Base-by-base conservation (phyloP, 225 moss, liverwort and hornwort species). In the Ulota crispa region DNA sequence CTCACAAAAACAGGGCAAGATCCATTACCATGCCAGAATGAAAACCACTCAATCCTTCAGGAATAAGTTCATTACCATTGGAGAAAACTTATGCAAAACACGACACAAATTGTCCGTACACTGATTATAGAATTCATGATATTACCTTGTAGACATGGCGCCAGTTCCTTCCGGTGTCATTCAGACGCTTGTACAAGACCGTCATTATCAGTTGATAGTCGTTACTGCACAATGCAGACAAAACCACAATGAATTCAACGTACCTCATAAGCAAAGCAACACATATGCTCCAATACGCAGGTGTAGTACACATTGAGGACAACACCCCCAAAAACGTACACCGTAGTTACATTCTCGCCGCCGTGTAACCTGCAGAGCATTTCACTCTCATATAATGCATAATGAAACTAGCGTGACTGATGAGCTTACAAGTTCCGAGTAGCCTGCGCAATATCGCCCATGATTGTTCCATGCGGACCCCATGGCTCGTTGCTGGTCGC, bases 401-500 rank as follows among this genome's bases (percentile, higher is more conserved):
- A 4, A 27, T 4, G 20, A 37, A 21, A 31, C 20, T 45, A 8
- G 10, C 45, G 18, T 34, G 55, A n/a, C 54, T 54, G 37, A 54
- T 53, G 27, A 87, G 41, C 93, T 85, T 82, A 99, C 99, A 83
- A 91, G 78, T 99, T 99, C 72, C 99, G 91, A 36, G 99, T 94
- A n/a, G 99, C 96, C 63, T 92, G 92, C 11, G 99, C 99, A 66
- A 99, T 99, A 59, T 99, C 99, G 73, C 94, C 96, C 94, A 99
- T 96, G 15, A 99, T 96, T 45, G 99, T 88, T 75, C 99, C 99
- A 83, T 94, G 96, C 13, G 96, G 99, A 57, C 99, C 99, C 99
- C 99, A 99, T 60, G 99, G 99, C 88, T 99, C 96, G 73, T 99
- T 99, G 85, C 96, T 99, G 45, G 99, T 99, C 72, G 99, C 99